Conservation (phyloP, 1,284 basidiomycete species). For the Irpex lacteus region DNA sequence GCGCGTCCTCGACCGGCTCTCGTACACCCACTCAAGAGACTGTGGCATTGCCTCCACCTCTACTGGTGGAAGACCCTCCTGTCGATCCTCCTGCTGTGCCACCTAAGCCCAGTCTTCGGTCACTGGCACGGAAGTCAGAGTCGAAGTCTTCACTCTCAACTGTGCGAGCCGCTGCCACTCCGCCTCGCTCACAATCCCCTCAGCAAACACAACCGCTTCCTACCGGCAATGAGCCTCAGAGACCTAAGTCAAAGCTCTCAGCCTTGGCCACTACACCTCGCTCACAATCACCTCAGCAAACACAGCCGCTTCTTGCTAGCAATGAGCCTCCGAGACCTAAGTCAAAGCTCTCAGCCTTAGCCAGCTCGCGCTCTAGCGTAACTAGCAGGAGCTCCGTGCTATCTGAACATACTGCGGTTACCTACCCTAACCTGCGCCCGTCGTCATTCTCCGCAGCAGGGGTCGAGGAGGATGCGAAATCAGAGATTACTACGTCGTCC, state of each 20-base stretch:
- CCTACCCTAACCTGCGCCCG: conserved; percentile 65
- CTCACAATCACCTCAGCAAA: background rate
- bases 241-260: conserved; percentile 59
- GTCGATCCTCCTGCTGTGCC: conserved; percentile 34
- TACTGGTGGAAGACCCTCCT: conserved; percentile 32
- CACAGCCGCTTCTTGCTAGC: conserved; percentile 6
- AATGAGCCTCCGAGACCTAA: conserved; percentile 31
- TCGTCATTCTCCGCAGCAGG: conserved; percentile 51
- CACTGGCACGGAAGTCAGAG: conserved; percentile 12
- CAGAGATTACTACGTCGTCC: conserved; percentile 29
- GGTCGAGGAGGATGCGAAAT: conserved; percentile 18
- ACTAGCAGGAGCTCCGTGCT: conserved; percentile 45
- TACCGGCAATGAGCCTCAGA: background rate
- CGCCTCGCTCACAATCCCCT: background rate
- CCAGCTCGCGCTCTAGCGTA: conserved; percentile 44
- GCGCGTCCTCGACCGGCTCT: conserved; percentile 44
- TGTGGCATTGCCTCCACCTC: conserved; percentile 36
- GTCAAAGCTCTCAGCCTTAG: conserved; percentile 62
- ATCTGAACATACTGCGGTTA: conserved; percentile 54
- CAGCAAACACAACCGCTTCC: conserved; percentile 9
- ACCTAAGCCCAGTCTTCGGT: conserved; percentile 42
- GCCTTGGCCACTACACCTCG: conserved; percentile 30
- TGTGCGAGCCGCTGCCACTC: conserved; percentile 30
- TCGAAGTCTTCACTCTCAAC: conserved; percentile 16
- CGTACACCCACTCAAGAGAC: conserved; percentile 39